Conservation (phyloP, 352 stramenopile genomes). For the Globisporangium cylindrosporum region DNA sequence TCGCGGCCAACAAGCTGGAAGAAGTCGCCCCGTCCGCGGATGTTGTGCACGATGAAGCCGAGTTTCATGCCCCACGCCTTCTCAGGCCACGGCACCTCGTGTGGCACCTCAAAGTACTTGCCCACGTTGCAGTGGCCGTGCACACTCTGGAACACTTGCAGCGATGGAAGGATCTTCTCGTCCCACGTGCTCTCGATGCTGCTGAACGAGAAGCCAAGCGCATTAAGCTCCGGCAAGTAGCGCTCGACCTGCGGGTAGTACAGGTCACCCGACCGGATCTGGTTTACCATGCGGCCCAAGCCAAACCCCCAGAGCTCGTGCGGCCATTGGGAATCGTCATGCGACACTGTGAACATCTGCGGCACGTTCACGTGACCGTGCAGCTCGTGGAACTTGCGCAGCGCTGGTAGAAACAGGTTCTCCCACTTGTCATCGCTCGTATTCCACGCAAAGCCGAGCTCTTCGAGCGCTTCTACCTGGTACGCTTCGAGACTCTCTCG, state of each 20-base stretch:
- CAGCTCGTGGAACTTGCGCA: slow-evolving; percentile 32
- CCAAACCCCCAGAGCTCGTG: slow-evolving; percentile 30
- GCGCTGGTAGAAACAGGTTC: slow-evolving; percentile 32
- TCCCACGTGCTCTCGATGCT: slow-evolving; percentile 49
- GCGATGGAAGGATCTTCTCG: slow-evolving; percentile 42
- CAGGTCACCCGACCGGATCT: slow-evolving; percentile 29
- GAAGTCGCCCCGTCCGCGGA: slow-evolving; percentile 45
- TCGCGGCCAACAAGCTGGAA: slow-evolving; percentile 49
- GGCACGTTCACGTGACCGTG: slow-evolving; percentile 40
- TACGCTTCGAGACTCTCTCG: slow-evolving; percentile 20
- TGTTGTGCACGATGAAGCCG: slow-evolving; percentile 57
- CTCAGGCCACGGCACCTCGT: slow-evolving; percentile 31
- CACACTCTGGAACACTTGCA: slow-evolving; percentile 38
- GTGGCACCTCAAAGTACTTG: slow-evolving; percentile 37
- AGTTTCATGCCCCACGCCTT: slow-evolving; percentile 36
- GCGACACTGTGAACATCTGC: slow-evolving; percentile 36
- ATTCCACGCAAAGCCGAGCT: slow-evolving; percentile 42
- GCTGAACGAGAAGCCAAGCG: slow-evolving; percentile 50
- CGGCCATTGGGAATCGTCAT: slow-evolving; percentile 21
- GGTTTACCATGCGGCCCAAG: slow-evolving; percentile 49
- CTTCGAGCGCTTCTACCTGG: slow-evolving; percentile 32
- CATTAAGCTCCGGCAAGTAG: slow-evolving; percentile 31
- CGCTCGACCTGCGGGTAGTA: slow-evolving; percentile 33
- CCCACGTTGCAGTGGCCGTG: slow-evolving; percentile 43
- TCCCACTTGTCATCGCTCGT: slow-evolving; percentile 35